Conservation (phyloP, 2,329 filamentous ascomycete genomes). For the Alternaria tenuissima region DNA sequence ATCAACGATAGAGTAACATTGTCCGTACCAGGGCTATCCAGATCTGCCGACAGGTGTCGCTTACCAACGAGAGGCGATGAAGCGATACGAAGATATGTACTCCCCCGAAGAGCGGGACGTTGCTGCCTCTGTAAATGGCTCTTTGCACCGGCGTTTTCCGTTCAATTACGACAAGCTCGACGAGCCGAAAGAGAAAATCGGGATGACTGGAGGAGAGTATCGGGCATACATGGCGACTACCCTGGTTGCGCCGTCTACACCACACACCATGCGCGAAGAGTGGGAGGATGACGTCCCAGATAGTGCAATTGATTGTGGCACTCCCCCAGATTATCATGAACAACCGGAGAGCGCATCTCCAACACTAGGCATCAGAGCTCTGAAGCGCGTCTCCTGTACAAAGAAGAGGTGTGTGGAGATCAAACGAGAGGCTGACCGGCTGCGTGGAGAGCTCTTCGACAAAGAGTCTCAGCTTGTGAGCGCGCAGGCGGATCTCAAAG, state of each 20-base stretch:
- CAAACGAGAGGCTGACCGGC: slow-evolving; percentile 5
- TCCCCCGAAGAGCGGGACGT: background rate
- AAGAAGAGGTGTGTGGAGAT: background rate
- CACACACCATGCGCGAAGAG: background rate
- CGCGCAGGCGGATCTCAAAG: background rate
- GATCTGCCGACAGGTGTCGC: slow-evolving; percentile 7
- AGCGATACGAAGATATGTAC: slow-evolving; percentile 11
- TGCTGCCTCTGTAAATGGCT: background rate
- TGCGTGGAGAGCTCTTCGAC: background rate
- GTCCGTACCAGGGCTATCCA: background rate
- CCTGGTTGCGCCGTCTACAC: background rate
- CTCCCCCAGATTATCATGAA: background rate
- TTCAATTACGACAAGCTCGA: slow-evolving; percentile 11
- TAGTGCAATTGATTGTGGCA: background rate
- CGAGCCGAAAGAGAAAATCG: slow-evolving; percentile 1
- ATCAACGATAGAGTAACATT: background rate
- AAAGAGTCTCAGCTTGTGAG: slow-evolving; percentile 3
- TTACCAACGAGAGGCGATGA: slow-evolving; percentile 5
- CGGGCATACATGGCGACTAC: background rate
- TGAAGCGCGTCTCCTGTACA: background rate
- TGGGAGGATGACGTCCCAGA: background rate
- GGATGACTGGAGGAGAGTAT: background rate
- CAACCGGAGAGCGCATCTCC: background rate
- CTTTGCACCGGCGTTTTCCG: slow-evolving; percentile 4
- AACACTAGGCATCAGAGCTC: background rate